Evolutionary conservation across 768 basidiomycete species (phyloP).

Genomic region (Boletellus emodensis): DNA sequence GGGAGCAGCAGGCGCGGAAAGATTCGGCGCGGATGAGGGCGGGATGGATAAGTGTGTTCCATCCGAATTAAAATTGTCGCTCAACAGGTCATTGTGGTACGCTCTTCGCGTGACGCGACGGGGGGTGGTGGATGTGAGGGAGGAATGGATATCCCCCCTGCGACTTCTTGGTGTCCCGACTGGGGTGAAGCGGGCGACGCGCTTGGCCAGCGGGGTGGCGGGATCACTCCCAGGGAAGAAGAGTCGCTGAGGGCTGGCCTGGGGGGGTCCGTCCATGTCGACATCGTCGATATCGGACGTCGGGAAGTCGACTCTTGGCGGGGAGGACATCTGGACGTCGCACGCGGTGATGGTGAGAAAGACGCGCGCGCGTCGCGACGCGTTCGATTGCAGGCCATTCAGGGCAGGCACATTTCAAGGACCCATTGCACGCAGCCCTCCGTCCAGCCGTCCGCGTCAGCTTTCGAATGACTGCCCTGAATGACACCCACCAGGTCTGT

Average conservation of each 20-base stretch:
- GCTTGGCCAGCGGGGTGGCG: slow-evolving; percentile 45
- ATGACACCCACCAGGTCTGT: slow-evolving; percentile 28
- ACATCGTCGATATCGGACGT: slow-evolving; percentile 54
- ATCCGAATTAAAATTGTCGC: slow-evolving; percentile 51
- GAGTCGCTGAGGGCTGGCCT: slow-evolving; percentile 18
- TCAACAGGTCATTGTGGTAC: slow-evolving; percentile 21
- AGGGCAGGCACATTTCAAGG: slow-evolving; percentile 38
- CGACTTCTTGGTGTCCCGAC: slow-evolving; percentile 45
- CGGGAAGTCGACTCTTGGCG: slow-evolving; percentile 61
- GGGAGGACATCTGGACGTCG: slow-evolving; percentile 51
- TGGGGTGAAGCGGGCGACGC: slow-evolving; percentile 23
- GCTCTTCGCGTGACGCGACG: slow-evolving; percentile 17
- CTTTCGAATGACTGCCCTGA: slow-evolving; percentile 15
- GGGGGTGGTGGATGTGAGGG: slow-evolving; percentile 33
- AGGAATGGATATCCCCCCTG: slow-evolving; percentile 26
- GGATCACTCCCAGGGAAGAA: slow-evolving; percentile 34
- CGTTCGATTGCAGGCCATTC: slow-evolving; percentile 40
- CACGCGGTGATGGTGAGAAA: slow-evolving; percentile 5
- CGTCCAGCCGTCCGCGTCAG: not conserved
- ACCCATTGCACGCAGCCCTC: not conserved
- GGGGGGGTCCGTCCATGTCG: slow-evolving; percentile 43
- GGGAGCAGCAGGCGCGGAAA: slow-evolving; percentile 58
- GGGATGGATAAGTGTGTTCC: slow-evolving; percentile 55
- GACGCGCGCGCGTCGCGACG: slow-evolving; percentile 48
- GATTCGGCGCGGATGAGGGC: slow-evolving; percentile 48